Evolutionary conservation across 768 basidiomycete species (phyloP).

Genomic region (Amanita inopinata): DNA sequence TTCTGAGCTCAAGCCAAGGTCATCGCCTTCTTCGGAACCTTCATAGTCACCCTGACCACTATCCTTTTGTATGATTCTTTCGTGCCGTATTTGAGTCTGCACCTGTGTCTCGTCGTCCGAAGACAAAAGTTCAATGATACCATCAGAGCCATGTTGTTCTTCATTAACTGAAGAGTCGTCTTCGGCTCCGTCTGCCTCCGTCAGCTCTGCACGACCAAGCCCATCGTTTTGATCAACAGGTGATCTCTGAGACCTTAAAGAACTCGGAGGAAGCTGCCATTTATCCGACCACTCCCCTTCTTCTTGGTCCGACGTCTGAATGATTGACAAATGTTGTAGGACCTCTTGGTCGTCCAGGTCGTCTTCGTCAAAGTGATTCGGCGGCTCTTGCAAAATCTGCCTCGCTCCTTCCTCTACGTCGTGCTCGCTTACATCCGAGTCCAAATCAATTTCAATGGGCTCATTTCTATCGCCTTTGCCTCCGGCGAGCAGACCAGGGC

Average conservation of each 20-base stretch:
- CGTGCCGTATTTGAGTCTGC: neutral
- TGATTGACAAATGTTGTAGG: conserved; percentile 5
- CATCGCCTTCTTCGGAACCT: too few relatives aligned
- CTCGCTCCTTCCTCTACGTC: conserved; percentile 19
- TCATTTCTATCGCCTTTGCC: conserved; percentile 22
- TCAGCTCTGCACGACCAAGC: neutral
- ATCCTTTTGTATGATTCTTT: conserved; percentile 14
- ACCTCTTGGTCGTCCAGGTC: conserved; percentile 8
- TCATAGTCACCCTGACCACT: conserved; percentile 2
- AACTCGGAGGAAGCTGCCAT: conserved; percentile 5
- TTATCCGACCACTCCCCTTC: neutral
- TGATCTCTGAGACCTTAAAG: neutral
- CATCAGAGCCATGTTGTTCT: conserved; percentile 18
- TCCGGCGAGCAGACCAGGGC: conserved; percentile 37
- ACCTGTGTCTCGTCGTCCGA: conserved; percentile 20
- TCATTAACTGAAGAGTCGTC: conserved; percentile 22
- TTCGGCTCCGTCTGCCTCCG: neutral
- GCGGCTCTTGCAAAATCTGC: neutral
- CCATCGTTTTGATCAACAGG: neutral
- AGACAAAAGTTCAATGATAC: conserved; percentile 12
- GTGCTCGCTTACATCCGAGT: conserved; percentile 19
- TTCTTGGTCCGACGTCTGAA: conserved; percentile 6
- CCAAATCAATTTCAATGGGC: conserved; percentile 38
- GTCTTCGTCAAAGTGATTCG: neutral
- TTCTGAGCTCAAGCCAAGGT: too few relatives aligned